Conservation (phyloP, 2,329 filamentous ascomycete genomes). For the Aspergillus fumigatus region DNA sequence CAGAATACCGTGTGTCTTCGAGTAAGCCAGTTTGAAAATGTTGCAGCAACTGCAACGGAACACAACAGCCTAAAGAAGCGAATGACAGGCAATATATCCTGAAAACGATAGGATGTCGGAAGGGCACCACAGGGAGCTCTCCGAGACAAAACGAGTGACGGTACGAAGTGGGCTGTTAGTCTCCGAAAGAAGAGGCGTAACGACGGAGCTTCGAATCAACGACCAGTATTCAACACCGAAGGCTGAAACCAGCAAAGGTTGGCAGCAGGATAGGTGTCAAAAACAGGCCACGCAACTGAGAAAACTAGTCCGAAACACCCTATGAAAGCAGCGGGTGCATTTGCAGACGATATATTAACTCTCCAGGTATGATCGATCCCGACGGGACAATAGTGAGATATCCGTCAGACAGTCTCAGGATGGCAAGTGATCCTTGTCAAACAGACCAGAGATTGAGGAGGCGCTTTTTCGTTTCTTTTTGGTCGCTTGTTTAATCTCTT, state of each 20-base stretch:
- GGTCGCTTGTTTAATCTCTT: slow-evolving; percentile 1
- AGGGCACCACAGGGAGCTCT: slow-evolving; percentile 27
- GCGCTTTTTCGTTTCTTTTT: slow-evolving; percentile 22
- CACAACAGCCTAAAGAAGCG: slow-evolving; percentile 41
- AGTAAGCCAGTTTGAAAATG: slow-evolving; percentile 49
- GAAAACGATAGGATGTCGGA: slow-evolving; percentile 35
- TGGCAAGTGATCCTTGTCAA: slow-evolving; percentile 8
- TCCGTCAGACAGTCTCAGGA: slow-evolving; percentile 14
- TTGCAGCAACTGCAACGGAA: slow-evolving; percentile 42
- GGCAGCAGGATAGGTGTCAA: slow-evolving; percentile 26
- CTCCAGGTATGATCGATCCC: slow-evolving; percentile 6
- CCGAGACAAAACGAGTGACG: slow-evolving; percentile 45
- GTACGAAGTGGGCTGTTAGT: slow-evolving; percentile 31
- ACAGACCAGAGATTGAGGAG: slow-evolving; percentile 17
- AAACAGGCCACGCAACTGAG: slow-evolving; percentile 21
- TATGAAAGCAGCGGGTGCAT: slow-evolving; percentile 17
- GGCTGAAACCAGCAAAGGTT: slow-evolving; percentile 27
- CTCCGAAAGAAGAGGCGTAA: slow-evolving; percentile 26
- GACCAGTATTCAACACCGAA: slow-evolving; percentile 24
- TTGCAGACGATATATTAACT: slow-evolving; percentile 8
- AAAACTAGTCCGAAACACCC: slow-evolving; percentile 15
- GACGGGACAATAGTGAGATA: slow-evolving; percentile 9
- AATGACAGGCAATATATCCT: slow-evolving; percentile 43
- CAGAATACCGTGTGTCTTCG: slow-evolving; percentile 43
- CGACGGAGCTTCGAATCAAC: slow-evolving; percentile 32